Base-by-base conservation (phyloP, 306 rosid species). In the Crotalaria pallida region DNA sequence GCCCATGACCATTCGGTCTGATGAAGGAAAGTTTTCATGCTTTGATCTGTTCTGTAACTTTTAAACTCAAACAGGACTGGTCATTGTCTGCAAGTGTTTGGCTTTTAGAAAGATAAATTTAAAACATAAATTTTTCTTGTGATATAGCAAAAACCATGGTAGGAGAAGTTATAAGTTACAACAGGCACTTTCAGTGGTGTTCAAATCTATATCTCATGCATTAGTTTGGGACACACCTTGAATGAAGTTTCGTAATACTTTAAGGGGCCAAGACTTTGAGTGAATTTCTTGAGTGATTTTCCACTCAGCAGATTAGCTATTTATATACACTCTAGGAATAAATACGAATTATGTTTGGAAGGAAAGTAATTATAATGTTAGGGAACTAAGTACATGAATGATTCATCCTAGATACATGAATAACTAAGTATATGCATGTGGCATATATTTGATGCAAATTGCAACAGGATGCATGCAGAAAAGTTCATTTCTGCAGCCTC, bases 401-500 rank as follows among this genome's bases (percentile, higher is more conserved):
- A n/a, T n/a, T n/a, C n/a, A n/a, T n/a, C n/a, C n/a, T n/a, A n/a
- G n/a, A n/a, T n/a, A n/a, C n/a, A n/a, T n/a, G n/a, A n/a, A n/a
- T n/a, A n/a, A n/a, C n/a, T n/a, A n/a, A n/a, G n/a, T n/a, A n/a
- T n/a, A n/a, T n/a, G n/a, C n/a, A n/a, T n/a, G n/a, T n/a, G n/a
- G n/a, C n/a, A n/a, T n/a, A n/a, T n/a, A n/a, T n/a, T n/a, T n/a
- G n/a, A n/a, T n/a, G n/a, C n/a, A n/a, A n/a, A n/a, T n/a, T n/a
- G n/a, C n/a, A n/a, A n/a, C n/a, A n/a, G n/a, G n/a, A n/a, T n/a
- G n/a, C n/a, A n/a, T n/a, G n/a, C n/a, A n/a, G n/a, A 50, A 59
- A 18, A 64, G 51, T 36, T 77, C 15, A 38, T 73, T 74, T 65
- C 48, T 23, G 58, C 78, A 41, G 12, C 57, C 31, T 72, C 29